A percentile compares a stretch with the other conserved stretches of the same genome.
These are phyloP conservation scores for Skeletonema marinoi DNA, from an alignment of 108 stramenopile genomes.

Conservation along the genomic window DNA sequence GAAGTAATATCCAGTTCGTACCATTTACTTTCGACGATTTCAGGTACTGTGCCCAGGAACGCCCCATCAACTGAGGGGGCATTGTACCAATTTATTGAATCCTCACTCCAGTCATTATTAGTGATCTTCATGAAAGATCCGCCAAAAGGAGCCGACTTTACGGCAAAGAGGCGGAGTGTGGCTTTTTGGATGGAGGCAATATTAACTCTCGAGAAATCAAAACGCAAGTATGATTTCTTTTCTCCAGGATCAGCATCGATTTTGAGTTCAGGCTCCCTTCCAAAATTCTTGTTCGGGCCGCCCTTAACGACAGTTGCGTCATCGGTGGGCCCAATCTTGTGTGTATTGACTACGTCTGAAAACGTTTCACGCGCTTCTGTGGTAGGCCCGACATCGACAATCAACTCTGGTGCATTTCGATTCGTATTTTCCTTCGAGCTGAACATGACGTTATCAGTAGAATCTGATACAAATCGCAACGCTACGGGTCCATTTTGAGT, in stretches of 20 bases:
- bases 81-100: constrained; percentile 20
- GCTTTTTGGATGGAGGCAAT: constrained; percentile 22
- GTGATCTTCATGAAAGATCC: constrained; percentile 29
- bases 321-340: constrained; percentile 43
- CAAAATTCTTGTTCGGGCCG: constrained; percentile 28
- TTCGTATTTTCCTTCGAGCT: constrained; percentile 44
- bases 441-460: constrained; percentile 42
- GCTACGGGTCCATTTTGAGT: constrained; percentile 34
- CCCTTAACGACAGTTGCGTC: constrained; percentile 33
- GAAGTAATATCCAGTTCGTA: constrained; percentile 35
- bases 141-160: constrained; percentile 28
- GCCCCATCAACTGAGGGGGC: constrained; percentile 30
- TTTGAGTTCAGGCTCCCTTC: constrained; percentile 26
- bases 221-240: constrained; percentile 36
- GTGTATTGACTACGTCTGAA: constrained; percentile 21
- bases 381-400: constrained; percentile 30
- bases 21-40: constrained; percentile 26
- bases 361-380: not conserved
- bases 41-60: constrained; percentile 15
- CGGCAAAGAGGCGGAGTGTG: constrained; percentile 26
- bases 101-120: constrained; percentile 32
- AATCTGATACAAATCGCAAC: constrained; percentile 25
- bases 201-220: constrained; percentile 35
- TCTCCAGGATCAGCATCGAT: constrained; percentile 35
- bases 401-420: constrained; percentile 33